phyloP scores from a whole-genome alignment of 2,329 filamentous ascomycete species.

The Capronia coronata region DNA sequence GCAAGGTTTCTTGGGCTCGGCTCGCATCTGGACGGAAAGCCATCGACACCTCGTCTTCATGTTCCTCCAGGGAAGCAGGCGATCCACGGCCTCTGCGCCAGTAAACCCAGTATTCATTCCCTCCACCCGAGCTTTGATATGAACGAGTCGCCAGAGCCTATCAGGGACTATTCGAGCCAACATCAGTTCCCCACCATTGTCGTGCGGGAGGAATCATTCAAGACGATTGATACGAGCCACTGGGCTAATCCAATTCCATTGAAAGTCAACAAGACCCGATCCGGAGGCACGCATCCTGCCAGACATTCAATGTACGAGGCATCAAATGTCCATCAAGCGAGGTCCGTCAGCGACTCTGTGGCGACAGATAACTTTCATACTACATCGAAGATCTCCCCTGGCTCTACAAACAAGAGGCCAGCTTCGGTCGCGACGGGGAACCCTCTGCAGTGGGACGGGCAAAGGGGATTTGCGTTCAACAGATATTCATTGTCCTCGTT shows the following conservation, averaged over 20 bases:
- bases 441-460: slow-evolving; percentile 19
- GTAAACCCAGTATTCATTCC: slow-evolving; percentile 12
- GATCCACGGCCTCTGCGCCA: slow-evolving; percentile 7
- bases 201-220: slow-evolving; percentile 13
- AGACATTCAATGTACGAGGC: slow-evolving; percentile 22
- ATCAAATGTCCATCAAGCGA: slow-evolving; percentile 14
- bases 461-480: slow-evolving; percentile 7
- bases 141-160: slow-evolving; percentile 1
- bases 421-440: slow-evolving; percentile 26
- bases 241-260: slow-evolving; percentile 11
- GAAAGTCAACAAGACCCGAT: slow-evolving; percentile 7
- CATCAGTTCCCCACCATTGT: slow-evolving; percentile 2
- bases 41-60: slow-evolving; percentile 8
- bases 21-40: slow-evolving; percentile 7
- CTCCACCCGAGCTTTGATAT: slow-evolving; percentile 14
- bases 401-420: slow-evolving; percentile 13
- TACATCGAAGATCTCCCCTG: slow-evolving; percentile 6
- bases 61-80: slow-evolving; percentile 8
- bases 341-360: slow-evolving; percentile 20
- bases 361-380: slow-evolving; percentile 5
- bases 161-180: background rate
- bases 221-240: slow-evolving; percentile 19
- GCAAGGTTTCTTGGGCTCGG: slow-evolving; percentile 3
- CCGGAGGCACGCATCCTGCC: background rate
- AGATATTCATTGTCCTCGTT: slow-evolving; percentile 13